Evolutionary conservation across 83 land plant genomes (phyloP).

Genomic region (Isoetes engelmannii): DNA sequence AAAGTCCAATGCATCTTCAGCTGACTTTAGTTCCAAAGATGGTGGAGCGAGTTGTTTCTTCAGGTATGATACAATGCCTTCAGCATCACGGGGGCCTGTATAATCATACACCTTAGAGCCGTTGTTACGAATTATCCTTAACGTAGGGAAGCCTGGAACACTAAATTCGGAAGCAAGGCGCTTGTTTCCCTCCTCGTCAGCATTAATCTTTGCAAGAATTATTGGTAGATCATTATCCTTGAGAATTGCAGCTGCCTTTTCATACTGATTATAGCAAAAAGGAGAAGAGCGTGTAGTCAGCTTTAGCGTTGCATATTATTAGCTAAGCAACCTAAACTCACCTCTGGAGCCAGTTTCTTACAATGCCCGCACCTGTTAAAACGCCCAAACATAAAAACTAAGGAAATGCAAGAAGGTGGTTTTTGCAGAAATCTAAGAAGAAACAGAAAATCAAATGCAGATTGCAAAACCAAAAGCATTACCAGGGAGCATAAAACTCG

Average conservation of each 20-base stretch:
- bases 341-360: conserved; percentile 87
- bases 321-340: conserved; percentile 12
- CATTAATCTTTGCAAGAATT: conserved; percentile 84
- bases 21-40: conserved; percentile 55
- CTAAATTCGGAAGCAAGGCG: conserved; percentile 51
- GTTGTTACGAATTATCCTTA: conserved; percentile 62
- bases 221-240: conserved; percentile 62
- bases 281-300: too few species aligned
- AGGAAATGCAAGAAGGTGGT: too few species aligned
- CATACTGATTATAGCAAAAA: conserved; percentile 46
- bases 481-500: conserved; percentile 94
- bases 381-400: neutral
- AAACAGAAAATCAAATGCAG: too few species aligned
- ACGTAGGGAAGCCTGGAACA: conserved; percentile 67
- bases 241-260: conserved; percentile 68
- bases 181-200: conserved; percentile 66
- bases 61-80: conserved; percentile 69
- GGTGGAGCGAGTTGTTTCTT: conserved; percentile 83
- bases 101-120: conserved; percentile 58
- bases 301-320: too few species aligned
- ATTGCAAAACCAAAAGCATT: neutral
- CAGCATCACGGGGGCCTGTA: conserved; percentile 84
- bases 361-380: conserved; percentile 83
- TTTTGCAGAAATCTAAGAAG: too few species aligned
- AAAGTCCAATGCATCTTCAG: conserved; percentile 23